These are phyloP conservation scores for Russula compacta DNA, from an alignment of 768 basidiomycete genomes.

Conservation along the genomic window DNA sequence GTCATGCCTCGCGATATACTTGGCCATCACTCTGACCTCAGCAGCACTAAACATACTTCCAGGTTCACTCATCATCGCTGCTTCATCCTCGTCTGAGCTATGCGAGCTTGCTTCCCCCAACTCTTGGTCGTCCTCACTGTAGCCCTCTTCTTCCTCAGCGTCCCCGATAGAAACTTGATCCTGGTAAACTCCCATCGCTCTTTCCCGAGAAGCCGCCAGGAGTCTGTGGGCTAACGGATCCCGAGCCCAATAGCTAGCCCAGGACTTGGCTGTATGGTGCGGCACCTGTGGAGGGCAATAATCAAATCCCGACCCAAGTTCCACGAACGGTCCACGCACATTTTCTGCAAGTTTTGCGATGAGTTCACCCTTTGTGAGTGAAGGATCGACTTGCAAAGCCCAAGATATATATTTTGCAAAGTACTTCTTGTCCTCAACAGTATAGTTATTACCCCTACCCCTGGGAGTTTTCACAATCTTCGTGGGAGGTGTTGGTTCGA, in stretches of 20 bases:
- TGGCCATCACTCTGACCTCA: slow-evolving; percentile 53
- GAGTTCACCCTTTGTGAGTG: slow-evolving; percentile 43
- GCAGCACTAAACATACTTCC: slow-evolving; percentile 47
- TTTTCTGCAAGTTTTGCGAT: slow-evolving; percentile 49
- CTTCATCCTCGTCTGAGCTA: slow-evolving; percentile 25
- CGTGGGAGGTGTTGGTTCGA: slow-evolving; percentile 61
- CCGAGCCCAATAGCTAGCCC: slow-evolving; percentile 9
- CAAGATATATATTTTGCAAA: slow-evolving; percentile 61
- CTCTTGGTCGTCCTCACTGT: slow-evolving; percentile 28
- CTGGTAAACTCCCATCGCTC: background rate
- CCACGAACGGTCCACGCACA: slow-evolving; percentile 27
- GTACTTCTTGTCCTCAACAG: slow-evolving; percentile 53
- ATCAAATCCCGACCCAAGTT: background rate
- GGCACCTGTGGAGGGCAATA: slow-evolving; percentile 10
- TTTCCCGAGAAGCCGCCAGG: background rate
- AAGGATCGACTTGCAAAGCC: slow-evolving; percentile 47
- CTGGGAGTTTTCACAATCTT: slow-evolving; percentile 33
- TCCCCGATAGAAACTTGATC: background rate
- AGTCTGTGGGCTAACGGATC: slow-evolving; percentile 13
- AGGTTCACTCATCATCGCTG: slow-evolving; percentile 50
- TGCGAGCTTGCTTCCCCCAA: slow-evolving; percentile 23
- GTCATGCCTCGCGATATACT: slow-evolving; percentile 37
- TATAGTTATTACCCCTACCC: slow-evolving; percentile 58
- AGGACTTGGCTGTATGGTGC: slow-evolving; percentile 13
- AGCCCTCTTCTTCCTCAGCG: slow-evolving; percentile 26